Evolutionary conservation across 2,329 filamentous ascomycete species (phyloP).

Genomic region (Alternaria consortialis): DNA sequence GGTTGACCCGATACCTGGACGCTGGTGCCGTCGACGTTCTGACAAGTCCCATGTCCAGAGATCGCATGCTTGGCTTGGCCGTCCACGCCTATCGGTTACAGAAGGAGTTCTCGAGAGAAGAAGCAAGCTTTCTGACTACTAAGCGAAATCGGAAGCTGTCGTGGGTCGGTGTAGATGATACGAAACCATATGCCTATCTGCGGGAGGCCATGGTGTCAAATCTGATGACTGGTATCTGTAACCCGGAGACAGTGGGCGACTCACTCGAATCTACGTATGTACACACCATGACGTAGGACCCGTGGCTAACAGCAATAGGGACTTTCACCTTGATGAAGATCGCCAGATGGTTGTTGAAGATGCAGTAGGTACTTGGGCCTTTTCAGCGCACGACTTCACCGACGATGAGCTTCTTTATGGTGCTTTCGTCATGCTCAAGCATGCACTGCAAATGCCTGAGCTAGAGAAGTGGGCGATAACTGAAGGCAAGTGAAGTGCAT

Average conservation of each 20-base stretch:
- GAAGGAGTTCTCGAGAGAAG: constrained; percentile 77
- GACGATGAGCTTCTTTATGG: constrained; percentile 91
- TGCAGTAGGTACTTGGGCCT: constrained; percentile 81
- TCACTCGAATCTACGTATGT: constrained; percentile 68
- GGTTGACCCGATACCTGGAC: constrained; percentile 78
- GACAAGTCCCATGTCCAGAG: constrained; percentile 77
- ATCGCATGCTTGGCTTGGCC: constrained; percentile 77
- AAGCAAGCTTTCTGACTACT: constrained; percentile 74
- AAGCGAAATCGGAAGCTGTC: constrained; percentile 83
- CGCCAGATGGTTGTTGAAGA: constrained; percentile 72
- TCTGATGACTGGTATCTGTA: constrained; percentile 89
- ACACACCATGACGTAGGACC: background rate
- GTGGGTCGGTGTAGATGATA: constrained; percentile 87
- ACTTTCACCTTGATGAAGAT: constrained; percentile 73
- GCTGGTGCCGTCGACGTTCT: constrained; percentile 88
- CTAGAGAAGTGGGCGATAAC: constrained; percentile 82
- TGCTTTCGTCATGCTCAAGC: constrained; percentile 87
- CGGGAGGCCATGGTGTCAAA: constrained; percentile 93
- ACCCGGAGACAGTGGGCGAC: constrained; percentile 69
- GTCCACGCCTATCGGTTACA: constrained; percentile 85
- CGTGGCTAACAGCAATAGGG: constrained; percentile 51
- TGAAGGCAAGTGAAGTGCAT: constrained; percentile 67
- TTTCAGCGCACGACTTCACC: constrained; percentile 86
- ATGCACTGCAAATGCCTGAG: constrained; percentile 83
- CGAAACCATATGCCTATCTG: constrained; percentile 87